Percentiles rank a stretch among this genome's conserved stretches.
phyloP scores from a whole-genome alignment of 228 moss, liverwort and hornwort species.

The Sphagnum magellanicum region DNA sequence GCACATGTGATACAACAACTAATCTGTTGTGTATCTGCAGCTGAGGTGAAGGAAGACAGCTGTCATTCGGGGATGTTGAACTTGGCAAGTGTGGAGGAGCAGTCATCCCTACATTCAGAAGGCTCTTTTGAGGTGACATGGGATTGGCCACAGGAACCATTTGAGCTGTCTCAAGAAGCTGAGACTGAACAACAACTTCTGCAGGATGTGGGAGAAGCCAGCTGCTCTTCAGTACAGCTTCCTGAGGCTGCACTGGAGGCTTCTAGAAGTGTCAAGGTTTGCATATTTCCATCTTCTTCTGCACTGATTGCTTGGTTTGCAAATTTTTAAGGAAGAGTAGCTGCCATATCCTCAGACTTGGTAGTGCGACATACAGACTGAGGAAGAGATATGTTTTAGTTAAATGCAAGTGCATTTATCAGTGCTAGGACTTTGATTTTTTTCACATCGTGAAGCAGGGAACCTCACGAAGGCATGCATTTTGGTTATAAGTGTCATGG shows the following conservation, averaged over 20 bases:
- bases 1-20: background rate
- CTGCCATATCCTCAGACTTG: background rate
- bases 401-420: constrained; percentile 2
- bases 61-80: constrained; percentile 15
- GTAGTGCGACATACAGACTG: constrained; percentile 1
- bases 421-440: background rate
- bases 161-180: constrained; percentile 21
- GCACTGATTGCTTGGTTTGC: background rate
- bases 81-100: constrained; percentile 12
- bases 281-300: background rate
- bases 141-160: constrained; percentile 61
- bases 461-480: background rate
- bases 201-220: constrained; percentile 50
- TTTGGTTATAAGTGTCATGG: background rate
- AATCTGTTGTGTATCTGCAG: constrained; percentile 13
- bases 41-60: constrained; percentile 26
- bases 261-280: constrained; percentile 6
- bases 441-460: background rate
- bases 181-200: constrained; percentile 13
- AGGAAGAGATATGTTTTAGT: constrained; percentile 2
- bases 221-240: constrained; percentile 41
- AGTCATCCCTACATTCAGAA: constrained; percentile 19
- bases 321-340: background rate
- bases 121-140: constrained; percentile 48
- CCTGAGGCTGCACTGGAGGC: constrained; percentile 23